Conservation (phyloP, 1,284 basidiomycete species). For the Volvariella surrecta region DNA sequence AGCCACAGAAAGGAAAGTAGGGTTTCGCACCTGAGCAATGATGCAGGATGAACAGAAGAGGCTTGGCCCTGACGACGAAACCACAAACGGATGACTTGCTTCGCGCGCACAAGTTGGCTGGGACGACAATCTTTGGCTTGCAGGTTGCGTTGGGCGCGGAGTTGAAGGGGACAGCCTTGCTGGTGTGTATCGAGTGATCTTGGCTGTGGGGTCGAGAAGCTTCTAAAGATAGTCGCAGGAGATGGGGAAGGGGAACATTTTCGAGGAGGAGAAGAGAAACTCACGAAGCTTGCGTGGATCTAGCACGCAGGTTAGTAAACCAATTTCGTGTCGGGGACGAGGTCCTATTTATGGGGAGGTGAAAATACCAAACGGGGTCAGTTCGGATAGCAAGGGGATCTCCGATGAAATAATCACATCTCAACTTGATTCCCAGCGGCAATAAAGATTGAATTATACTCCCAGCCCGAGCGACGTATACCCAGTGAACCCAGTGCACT, state of each 20-base stretch:
- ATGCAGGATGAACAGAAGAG: conserved; percentile 7
- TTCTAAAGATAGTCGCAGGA: too few species aligned
- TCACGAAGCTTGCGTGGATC: background rate
- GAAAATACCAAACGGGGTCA: conserved; percentile 25
- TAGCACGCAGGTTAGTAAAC: conserved; percentile 1
- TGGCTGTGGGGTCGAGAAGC: too few species aligned
- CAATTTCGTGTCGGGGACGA: conserved; percentile 4
- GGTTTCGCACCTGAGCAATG: background rate
- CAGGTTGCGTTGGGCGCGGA: background rate
- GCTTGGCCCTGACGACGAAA: conserved; percentile 4
- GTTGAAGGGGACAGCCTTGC: too few species aligned
- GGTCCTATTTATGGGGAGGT: conserved; percentile 22
- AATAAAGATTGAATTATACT: background rate
- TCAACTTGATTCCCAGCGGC: background rate
- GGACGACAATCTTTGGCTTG: background rate
- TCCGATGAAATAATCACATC: conserved; percentile 16
- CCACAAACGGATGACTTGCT: conserved; percentile 4
- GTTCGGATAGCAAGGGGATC: conserved; percentile 28
- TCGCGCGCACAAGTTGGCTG: background rate
- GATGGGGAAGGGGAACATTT: too few species aligned
- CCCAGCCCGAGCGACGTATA: too few species aligned
- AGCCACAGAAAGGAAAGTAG: background rate
- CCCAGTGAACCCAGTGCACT: too few species aligned
- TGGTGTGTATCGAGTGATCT: too few species aligned
- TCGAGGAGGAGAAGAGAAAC: background rate